A percentile compares a stretch with the other conserved stretches of the same genome.
Conservation (phyloP, 2,329 filamentous ascomycete species). For the Diaporthe humulicola region DNA sequence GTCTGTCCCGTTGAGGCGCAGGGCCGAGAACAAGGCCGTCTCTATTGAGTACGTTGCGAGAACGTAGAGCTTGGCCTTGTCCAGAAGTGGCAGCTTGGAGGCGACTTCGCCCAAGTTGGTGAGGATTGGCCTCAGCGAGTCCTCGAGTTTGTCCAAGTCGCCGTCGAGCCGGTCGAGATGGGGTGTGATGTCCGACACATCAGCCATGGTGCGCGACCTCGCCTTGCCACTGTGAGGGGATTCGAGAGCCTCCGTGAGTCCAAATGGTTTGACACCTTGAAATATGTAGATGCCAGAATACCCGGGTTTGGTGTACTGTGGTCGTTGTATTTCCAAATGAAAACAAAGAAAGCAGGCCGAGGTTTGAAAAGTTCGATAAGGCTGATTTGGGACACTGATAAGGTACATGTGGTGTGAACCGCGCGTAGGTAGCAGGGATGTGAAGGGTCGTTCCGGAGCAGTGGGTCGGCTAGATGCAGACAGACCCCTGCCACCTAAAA, state of each 20-base stretch:
- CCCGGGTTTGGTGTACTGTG: not conserved
- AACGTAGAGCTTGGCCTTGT: conserved; percentile 95
- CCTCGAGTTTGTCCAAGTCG: conserved; percentile 84
- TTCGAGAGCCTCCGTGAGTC: not conserved
- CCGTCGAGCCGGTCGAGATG: conserved; percentile 81
- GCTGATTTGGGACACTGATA: not conserved
- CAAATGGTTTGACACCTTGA: not conserved
- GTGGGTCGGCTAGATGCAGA: conserved; percentile 18
- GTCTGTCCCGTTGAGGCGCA: conserved; percentile 83
- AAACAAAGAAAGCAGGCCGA: not conserved
- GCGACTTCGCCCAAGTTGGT: conserved; percentile 75
- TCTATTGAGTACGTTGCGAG: conserved; percentile 90
- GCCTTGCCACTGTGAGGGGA: too few relatives aligned
- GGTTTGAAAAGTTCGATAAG: conserved; percentile 15
- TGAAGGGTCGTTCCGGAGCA: conserved; percentile 8
- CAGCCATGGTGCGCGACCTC: conserved; percentile 52
- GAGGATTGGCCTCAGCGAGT: conserved; percentile 80
- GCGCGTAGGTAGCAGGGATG: conserved; percentile 15
- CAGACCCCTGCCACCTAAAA: conserved; percentile 33
- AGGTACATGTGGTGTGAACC: not conserved
- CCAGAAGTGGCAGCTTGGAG: conserved; percentile 87
- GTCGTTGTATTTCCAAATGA: not conserved
- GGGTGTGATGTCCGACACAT: conserved; percentile 70
- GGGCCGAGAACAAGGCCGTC: conserved; percentile 86
- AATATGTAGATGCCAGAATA: not conserved